Conservation (phyloP, 371 early-diverging fungal species). For the Phascolomyces articulosus region DNA sequence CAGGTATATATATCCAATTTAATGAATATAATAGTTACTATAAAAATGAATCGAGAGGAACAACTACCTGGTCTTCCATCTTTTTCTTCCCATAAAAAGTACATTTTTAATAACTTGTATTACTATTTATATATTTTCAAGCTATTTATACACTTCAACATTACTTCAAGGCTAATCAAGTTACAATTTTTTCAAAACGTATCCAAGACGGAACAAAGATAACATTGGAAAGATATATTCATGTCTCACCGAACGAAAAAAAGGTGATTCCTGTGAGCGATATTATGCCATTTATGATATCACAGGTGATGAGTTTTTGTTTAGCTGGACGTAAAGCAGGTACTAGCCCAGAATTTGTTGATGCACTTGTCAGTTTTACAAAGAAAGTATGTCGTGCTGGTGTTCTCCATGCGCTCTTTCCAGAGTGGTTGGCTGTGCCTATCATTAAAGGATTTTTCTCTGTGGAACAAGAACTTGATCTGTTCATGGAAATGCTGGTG, state of each 20-base stretch:
- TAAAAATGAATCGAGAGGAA: too few species aligned
- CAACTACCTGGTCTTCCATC: too few species aligned
- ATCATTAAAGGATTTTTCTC: conserved; percentile 24
- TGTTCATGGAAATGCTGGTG: conserved; percentile 28
- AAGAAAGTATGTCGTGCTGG: conserved; percentile 33
- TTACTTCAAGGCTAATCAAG: conserved; percentile 33
- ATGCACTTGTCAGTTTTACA: conserved; percentile 30
- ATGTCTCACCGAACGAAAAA: conserved; percentile 24
- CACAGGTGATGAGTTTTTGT: conserved; percentile 30
- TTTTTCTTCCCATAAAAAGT: background rate
- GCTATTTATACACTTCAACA: conserved; percentile 9
- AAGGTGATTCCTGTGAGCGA: conserved; percentile 12
- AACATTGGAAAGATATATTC: conserved; percentile 13
- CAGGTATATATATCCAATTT: too few species aligned
- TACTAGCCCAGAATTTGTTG: conserved; percentile 20
- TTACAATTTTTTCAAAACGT: conserved; percentile 33
- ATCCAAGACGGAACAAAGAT: conserved; percentile 21
- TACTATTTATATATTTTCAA: background rate
- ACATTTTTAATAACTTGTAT: background rate
- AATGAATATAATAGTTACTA: too few species aligned
- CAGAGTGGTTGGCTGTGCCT: conserved; percentile 25
- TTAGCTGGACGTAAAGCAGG: conserved; percentile 35
- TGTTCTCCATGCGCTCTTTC: conserved; percentile 17
- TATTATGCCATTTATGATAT: conserved; percentile 17
- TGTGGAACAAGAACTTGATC: conserved; percentile 33